Conservation (phyloP, 1,139 yeast genomes). For the Protomyces gravidus region DNA sequence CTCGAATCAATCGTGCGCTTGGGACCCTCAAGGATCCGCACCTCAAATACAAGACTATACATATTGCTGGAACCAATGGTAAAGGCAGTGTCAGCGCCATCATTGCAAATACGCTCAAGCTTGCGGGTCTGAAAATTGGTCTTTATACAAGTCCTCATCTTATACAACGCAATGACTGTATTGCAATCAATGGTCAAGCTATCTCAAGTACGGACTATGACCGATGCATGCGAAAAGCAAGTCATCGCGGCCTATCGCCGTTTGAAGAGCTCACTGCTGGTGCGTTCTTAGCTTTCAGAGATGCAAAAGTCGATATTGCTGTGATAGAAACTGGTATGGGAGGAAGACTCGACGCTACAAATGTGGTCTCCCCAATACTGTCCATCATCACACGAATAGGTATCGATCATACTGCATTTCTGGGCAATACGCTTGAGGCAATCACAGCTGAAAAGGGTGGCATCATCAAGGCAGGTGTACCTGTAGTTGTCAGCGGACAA, state of each 20-base stretch:
- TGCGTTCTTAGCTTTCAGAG: conserved; percentile 82
- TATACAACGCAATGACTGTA: conserved; percentile 85
- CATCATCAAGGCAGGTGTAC: conserved; percentile 65
- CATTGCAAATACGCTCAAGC: conserved; percentile 63
- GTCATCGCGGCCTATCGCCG: conserved; percentile 54
- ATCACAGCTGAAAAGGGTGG: conserved; percentile 98
- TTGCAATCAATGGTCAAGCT: conserved; percentile 66
- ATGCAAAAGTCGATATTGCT: conserved; percentile 86
- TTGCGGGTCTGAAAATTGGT: conserved; percentile 66
- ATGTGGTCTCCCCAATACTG: conserved; percentile 75
- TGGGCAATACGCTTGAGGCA: conserved; percentile 81
- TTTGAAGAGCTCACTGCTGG: conserved; percentile 66
- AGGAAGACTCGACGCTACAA: conserved; percentile 93
- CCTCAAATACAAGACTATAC: conserved; percentile 53
- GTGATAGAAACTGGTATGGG: conserved; percentile 98
- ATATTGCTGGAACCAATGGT: conserved; percentile 97
- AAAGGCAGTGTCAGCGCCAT: conserved; percentile 98
- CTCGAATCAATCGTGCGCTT: conserved; percentile 24
- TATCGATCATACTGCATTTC: conserved; percentile 83
- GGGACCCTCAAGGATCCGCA: conserved; percentile 30
- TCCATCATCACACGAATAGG: conserved; percentile 87
- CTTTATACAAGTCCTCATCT: conserved; percentile 93
- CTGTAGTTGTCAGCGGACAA: conserved; percentile 64
- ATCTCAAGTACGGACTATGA: conserved; percentile 55
- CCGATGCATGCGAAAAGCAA: conserved; percentile 93